These are phyloP conservation scores for Talaromyces albobiverticillius DNA, from an alignment of 2,329 filamentous ascomycete species.

Conservation along the genomic window DNA sequence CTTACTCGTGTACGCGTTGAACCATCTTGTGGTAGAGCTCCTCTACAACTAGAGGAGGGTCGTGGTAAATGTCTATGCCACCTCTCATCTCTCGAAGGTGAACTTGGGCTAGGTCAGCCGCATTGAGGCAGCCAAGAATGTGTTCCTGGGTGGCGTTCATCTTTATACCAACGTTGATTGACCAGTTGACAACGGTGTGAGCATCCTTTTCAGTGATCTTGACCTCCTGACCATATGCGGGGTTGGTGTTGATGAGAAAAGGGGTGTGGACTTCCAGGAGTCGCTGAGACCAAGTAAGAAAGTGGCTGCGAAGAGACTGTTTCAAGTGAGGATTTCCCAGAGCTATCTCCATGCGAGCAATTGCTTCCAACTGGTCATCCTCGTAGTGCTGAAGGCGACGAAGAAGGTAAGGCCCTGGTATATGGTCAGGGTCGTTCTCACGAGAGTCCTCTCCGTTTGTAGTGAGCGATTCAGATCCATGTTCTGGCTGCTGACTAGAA, in stretches of 20 bases:
- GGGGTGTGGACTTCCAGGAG: constrained; percentile 3
- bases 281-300: constrained; percentile 3
- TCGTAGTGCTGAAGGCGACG: background rate
- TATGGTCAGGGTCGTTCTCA: background rate
- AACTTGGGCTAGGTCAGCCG: background rate
- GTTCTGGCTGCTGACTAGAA: background rate
- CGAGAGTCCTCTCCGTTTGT: background rate
- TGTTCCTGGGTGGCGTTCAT: constrained; percentile 1
- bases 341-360: constrained; percentile 5
- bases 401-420: background rate
- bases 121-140: background rate
- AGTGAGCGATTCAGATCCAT: background rate
- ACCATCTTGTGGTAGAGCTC: constrained; percentile 9
- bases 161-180: constrained; percentile 2
- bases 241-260: background rate
- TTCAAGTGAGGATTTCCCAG: constrained; percentile 1
- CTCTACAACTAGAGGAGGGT: background rate
- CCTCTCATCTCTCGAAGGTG: constrained; percentile 1
- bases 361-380: background rate
- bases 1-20: constrained; percentile 4
- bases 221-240: background rate
- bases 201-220: constrained; percentile 9
- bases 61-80: background rate
- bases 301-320: background rate
- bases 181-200: constrained; percentile 8